These are phyloP conservation scores for Coccomyxa subellipsoidea DNA, from an alignment of 163 green algal genomes.

Conservation along the genomic window DNA sequence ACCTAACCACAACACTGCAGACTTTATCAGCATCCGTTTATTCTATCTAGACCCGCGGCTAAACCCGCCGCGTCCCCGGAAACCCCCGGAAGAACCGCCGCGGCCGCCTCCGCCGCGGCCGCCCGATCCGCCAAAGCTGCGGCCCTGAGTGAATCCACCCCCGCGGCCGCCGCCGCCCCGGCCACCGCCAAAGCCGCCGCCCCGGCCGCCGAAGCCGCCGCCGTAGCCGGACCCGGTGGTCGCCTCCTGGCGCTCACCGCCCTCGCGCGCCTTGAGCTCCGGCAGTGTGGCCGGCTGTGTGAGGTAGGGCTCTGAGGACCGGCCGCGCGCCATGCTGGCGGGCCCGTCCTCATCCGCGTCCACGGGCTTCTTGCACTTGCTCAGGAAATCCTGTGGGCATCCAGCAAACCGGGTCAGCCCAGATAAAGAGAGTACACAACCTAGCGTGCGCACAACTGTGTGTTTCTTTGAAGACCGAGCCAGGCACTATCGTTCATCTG, in stretches of 20 bases:
- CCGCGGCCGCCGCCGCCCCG: constrained; percentile 35
- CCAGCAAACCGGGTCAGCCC: background rate
- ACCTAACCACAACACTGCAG: background rate
- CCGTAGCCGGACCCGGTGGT: constrained; percentile 17
- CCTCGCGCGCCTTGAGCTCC: constrained; percentile 47
- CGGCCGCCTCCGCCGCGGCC: background rate
- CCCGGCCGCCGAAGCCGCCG: constrained; percentile 22
- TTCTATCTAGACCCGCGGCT: background rate
- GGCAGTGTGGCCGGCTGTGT: constrained; percentile 42
- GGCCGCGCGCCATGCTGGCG: constrained; percentile 15
- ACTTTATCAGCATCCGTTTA: background rate
- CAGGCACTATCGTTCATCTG: no score
- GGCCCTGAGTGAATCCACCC: constrained; percentile 7
- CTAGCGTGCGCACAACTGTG: no score
- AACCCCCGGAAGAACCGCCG: background rate
- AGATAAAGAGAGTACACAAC: no score
- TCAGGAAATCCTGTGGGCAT: constrained; percentile 31
- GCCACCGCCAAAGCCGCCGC: constrained; percentile 36
- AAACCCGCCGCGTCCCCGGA: background rate
- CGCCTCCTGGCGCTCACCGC: constrained; percentile 9
- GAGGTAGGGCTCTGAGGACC: constrained; percentile 19
- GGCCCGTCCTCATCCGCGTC: constrained; percentile 19
- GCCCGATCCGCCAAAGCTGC: background rate
- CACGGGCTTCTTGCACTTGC: constrained; percentile 23
- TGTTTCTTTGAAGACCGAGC: no score